These are phyloP conservation scores for Alloteropsis semialata DNA, from an alignment of 176 grass and related monocot species.

Conservation along the genomic window DNA sequence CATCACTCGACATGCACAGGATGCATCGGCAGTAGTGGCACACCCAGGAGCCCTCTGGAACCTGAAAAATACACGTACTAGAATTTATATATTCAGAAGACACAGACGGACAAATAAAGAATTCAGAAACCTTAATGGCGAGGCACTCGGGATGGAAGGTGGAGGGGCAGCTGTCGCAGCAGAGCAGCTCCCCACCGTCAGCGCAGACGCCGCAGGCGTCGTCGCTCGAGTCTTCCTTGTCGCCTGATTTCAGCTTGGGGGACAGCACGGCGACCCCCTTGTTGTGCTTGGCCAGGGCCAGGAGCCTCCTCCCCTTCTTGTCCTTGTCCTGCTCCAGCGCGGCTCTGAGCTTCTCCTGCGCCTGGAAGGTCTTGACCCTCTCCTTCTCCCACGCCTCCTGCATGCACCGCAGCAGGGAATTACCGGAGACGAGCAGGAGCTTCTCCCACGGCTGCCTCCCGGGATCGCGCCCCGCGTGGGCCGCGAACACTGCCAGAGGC, in stretches of 20 bases:
- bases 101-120: not conserved
- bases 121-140: constrained; percentile 34
- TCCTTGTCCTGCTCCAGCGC: constrained; percentile 33
- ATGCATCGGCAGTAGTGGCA: constrained; percentile 80
- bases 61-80: too few species aligned
- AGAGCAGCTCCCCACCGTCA: constrained; percentile 67
- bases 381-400: constrained; percentile 55
- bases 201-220: constrained; percentile 85
- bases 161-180: constrained; percentile 78
- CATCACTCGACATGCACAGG: constrained; percentile 50
- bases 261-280: not conserved
- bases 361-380: not conserved
- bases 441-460: constrained; percentile 48
- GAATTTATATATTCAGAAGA: not conserved
- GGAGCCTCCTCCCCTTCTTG: constrained; percentile 25
- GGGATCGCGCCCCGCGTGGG: constrained; percentile 30
- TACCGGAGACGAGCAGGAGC: constrained; percentile 61
- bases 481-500: constrained; percentile 37
- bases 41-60: constrained; percentile 67
- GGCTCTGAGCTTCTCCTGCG: constrained; percentile 1
- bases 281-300: constrained; percentile 12
- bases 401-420: constrained; percentile 43
- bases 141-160: constrained; percentile 85
- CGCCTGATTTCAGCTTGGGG: constrained; percentile 29
- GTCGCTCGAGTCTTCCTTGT: constrained; percentile 59